These are phyloP conservation scores for Myriosclerotinia curreyana DNA, from an alignment of 2,329 filamentous ascomycete species.

Conservation along the genomic window DNA sequence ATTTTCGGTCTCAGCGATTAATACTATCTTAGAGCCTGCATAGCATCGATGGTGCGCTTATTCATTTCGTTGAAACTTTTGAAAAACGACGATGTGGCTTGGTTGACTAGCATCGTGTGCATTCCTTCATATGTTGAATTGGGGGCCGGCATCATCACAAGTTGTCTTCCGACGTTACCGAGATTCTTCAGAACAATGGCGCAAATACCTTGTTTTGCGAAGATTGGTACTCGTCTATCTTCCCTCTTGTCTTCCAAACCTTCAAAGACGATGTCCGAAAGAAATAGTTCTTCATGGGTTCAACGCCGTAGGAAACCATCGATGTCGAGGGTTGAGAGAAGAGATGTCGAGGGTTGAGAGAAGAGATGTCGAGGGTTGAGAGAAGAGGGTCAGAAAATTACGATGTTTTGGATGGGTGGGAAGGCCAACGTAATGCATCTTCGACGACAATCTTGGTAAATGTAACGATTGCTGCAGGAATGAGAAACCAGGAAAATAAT, in stretches of 20 bases:
- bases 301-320: neutral
- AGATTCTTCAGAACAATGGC: constrained; percentile 8
- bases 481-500: neutral
- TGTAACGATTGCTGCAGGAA: neutral
- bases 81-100: neutral
- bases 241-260: neutral
- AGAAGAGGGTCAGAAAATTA: neutral
- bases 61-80: neutral
- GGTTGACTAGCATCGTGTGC: constrained; percentile 3
- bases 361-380: neutral
- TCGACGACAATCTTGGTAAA: neutral
- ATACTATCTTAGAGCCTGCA: neutral
- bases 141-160: neutral
- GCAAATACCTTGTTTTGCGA: neutral
- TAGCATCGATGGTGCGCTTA: constrained; percentile 5
- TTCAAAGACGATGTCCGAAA: neutral
- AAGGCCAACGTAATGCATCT: no score
- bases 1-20: neutral
- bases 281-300: neutral
- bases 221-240: neutral
- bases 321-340: neutral
- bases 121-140: constrained; percentile 8
- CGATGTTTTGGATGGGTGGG: neutral
- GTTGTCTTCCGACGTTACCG: neutral
- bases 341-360: neutral